These are phyloP conservation scores for Globisporangium apiculatum DNA, from an alignment of 352 stramenopile species.

Conservation along the genomic window DNA sequence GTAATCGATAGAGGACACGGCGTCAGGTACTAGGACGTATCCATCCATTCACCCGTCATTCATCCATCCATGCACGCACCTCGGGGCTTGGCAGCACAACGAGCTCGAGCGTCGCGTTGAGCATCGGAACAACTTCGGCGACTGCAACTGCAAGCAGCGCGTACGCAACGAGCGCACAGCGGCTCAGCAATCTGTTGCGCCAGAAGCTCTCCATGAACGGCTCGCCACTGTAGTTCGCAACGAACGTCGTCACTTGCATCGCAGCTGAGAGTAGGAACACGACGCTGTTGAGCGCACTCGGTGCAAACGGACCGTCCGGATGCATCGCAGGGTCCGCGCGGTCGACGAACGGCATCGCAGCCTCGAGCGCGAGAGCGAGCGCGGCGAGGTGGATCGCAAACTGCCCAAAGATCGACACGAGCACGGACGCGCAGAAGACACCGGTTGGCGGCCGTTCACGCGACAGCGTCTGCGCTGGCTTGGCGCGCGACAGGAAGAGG, in stretches of 20 bases:
- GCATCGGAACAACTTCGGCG: conserved; percentile 21
- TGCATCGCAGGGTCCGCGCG: conserved; percentile 48
- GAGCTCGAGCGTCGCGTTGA: conserved; percentile 34
- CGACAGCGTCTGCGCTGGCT: conserved; percentile 86
- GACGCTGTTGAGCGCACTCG: conserved; percentile 93
- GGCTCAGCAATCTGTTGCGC: conserved; percentile 27
- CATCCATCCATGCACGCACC: conserved; percentile 21
- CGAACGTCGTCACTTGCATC: conserved; percentile 51
- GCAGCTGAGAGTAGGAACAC: conserved; percentile 90
- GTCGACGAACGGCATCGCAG: conserved; percentile 63
- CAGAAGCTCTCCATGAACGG: conserved; percentile 54
- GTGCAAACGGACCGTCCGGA: conserved; percentile 82
- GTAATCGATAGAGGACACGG: conserved; percentile 4
- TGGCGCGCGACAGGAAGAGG: conserved; percentile 56
- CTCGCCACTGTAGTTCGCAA: conserved; percentile 41
- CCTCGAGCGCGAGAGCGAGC: conserved; percentile 46
- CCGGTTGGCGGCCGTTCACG: conserved; percentile 68
- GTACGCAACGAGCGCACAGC: conserved; percentile 27
- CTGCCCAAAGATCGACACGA: conserved; percentile 88
- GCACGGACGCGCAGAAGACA: conserved; percentile 83
- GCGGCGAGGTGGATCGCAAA: conserved; percentile 87
- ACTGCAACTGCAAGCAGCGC: conserved; percentile 17
- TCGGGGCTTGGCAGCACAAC: conserved; percentile 27
- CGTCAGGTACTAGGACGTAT: neutral
- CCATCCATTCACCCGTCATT: neutral